Base-by-base conservation (phyloP, 2,329 filamentous ascomycete genomes). In the Aureobasidium sp. region DNA sequence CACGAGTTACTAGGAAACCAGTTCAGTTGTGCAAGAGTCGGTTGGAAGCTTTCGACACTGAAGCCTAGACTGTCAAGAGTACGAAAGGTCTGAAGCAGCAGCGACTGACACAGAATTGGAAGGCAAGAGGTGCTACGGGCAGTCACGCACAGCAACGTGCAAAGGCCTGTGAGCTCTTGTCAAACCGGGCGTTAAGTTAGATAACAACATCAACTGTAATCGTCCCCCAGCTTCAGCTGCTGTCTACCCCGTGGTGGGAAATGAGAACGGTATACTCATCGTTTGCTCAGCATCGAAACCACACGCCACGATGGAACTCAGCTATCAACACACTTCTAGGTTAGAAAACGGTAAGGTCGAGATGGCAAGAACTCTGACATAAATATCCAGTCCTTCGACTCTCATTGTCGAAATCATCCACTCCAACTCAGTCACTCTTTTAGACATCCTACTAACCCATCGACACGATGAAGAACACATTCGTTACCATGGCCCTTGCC, bases 351-450 rank as follows among this genome's bases (percentile, higher is more conserved):
- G 32, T 4, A 48, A 30, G 25, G 30, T 27, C 21, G 32, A 30
- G n/a, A 47, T 47, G 41, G 42, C 25, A 47, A 37, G 51, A 37
- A 14, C 44, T 37, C 16, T 44, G 6, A 29, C 32, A 48, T 58
- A 58, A 58, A 39, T 58, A 58, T 25, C 32, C 42, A 42, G 42
- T 30, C 21, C 32, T n/a, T 13, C 42, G 6, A 48, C 54, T 36
- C n/a, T 8, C 21, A 29, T 21, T 47, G 6, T 37, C 41, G 14
- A 47, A 58, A 48, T 16, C 54, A 58, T 58, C 54, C 41, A 32
- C 50, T 54, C 42, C 41, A 58, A 47, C 54, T 42, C 42, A 58
- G 54, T 58, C 54, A 58, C 42, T 58, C 54, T 58, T 58, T 58
- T 58, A 48, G 13, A 39, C 53, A 21, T 8, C 9, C 37, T 37